A percentile compares a stretch with the other conserved stretches of the same genome.
Evolutionary conservation across 1,284 basidiomycete species (phyloP).

Genomic region (Ceratobasidium theobromae): DNA sequence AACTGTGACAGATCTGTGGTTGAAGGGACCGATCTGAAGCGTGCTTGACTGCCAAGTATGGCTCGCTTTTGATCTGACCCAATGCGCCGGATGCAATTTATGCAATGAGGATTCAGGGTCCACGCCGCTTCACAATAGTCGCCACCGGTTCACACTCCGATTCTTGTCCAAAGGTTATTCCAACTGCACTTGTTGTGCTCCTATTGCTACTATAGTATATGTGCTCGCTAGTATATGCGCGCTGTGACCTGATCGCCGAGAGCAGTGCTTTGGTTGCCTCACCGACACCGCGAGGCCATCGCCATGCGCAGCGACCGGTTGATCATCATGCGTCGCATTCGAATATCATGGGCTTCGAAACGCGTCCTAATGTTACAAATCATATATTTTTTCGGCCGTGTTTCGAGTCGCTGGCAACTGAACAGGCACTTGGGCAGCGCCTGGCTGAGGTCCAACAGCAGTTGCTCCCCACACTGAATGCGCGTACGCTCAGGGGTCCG

Average conservation of each 20-base stretch:
- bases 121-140: too few species aligned
- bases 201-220: too few species aligned
- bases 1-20: background rate
- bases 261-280: slow-evolving; percentile 24
- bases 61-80: slow-evolving; percentile 10
- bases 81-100: background rate
- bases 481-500: background rate
- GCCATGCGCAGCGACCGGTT: background rate
- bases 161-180: too few species aligned
- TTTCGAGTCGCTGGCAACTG: background rate
- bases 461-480: too few species aligned
- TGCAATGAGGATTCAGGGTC: background rate
- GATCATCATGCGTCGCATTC: background rate
- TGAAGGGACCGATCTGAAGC: slow-evolving; percentile 11
- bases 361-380: background rate
- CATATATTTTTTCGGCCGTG: background rate
- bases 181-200: too few species aligned
- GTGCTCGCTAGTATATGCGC: too few species aligned
- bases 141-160: too few species aligned
- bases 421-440: background rate
- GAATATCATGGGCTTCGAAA: slow-evolving; percentile 23
- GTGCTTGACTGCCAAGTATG: slow-evolving; percentile 4
- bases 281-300: slow-evolving; percentile 5
- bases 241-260: background rate
- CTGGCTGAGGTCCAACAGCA: too few species aligned